These are phyloP conservation scores for Hysterium pulicare DNA, from an alignment of 2,329 filamentous ascomycete genomes.

Conservation along the genomic window DNA sequence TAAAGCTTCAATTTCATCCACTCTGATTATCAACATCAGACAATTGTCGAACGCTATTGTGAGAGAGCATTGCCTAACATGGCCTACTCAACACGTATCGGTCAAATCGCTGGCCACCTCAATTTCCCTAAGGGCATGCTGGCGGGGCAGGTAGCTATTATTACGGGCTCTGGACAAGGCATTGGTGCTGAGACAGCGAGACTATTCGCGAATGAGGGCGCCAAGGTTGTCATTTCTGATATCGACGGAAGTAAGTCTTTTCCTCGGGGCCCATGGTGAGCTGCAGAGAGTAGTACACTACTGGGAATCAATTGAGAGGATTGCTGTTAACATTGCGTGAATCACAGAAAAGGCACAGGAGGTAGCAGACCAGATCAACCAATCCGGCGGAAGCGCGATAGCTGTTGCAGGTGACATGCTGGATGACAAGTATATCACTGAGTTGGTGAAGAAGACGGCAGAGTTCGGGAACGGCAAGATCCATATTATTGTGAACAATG, in stretches of 20 bases:
- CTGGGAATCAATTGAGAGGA: neutral
- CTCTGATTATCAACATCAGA: neutral
- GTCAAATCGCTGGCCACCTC: constrained; percentile 73
- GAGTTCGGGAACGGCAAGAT: constrained; percentile 85
- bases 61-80: constrained; percentile 3
- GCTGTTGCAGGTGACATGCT: constrained; percentile 75
- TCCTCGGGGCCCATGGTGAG: constrained; percentile 2
- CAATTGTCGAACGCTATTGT: neutral
- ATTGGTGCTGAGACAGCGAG: constrained; percentile 82
- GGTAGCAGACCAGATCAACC: constrained; percentile 69
- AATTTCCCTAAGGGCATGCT: constrained; percentile 80
- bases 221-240: constrained; percentile 78
- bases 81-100: constrained; percentile 50
- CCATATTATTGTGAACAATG: constrained; percentile 88
- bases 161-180: constrained; percentile 82
- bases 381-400: constrained; percentile 63
- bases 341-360: constrained; percentile 63
- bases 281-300: neutral
- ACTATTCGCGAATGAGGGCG: constrained; percentile 83
- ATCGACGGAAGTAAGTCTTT: constrained; percentile 67
- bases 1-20: neutral
- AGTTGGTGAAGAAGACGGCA: constrained; percentile 70
- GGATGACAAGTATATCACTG: constrained; percentile 64
- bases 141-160: constrained; percentile 76
- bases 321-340: constrained; percentile 10